These are phyloP conservation scores for Litchi chinensis DNA, from an alignment of 345 rosid genomes.

Conservation along the genomic window DNA sequence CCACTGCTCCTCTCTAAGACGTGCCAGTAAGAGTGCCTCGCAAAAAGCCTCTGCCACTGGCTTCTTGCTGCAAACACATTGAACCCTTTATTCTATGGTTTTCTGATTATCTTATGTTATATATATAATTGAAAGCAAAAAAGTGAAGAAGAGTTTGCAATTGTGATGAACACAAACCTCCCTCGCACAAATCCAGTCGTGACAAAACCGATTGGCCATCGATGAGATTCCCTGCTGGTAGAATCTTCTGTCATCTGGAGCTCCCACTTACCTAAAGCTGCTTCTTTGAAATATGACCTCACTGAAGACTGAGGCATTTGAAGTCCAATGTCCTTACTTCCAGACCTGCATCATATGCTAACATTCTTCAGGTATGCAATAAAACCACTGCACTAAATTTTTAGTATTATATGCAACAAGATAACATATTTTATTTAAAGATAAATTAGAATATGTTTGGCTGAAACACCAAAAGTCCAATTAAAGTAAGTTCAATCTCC, in stretches of 20 bases:
- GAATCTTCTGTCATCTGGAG: constrained; percentile 57
- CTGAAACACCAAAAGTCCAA: background rate
- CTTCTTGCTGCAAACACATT: constrained; percentile 59
- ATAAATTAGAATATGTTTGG: background rate
- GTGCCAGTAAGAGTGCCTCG: constrained; percentile 64
- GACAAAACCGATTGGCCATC: constrained; percentile 84
- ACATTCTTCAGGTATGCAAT: background rate
- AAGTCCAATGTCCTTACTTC: constrained; percentile 40
- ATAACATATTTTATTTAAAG: no score
- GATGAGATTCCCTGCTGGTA: constrained; percentile 40
- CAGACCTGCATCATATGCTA: constrained; percentile 40
- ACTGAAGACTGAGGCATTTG: constrained; percentile 56
- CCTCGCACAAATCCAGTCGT: constrained; percentile 84
- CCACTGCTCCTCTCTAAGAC: constrained; percentile 77
- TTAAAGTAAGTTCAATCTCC: background rate
- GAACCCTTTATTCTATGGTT: background rate
- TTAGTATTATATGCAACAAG: background rate
- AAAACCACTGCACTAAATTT: background rate
- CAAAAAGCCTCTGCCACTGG: constrained; percentile 64
- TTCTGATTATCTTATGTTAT: background rate
- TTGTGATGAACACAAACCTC: constrained; percentile 49
- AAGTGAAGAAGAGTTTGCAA: background rate
- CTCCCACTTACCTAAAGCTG: constrained; percentile 65
- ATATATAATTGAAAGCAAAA: background rate
- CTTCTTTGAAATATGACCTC: constrained; percentile 66